Evolutionary conservation across 1,139 yeast genomes (phyloP), one percentile per base, ranked within the genome.

Genomic region (Fermentozyma sake): DNA sequence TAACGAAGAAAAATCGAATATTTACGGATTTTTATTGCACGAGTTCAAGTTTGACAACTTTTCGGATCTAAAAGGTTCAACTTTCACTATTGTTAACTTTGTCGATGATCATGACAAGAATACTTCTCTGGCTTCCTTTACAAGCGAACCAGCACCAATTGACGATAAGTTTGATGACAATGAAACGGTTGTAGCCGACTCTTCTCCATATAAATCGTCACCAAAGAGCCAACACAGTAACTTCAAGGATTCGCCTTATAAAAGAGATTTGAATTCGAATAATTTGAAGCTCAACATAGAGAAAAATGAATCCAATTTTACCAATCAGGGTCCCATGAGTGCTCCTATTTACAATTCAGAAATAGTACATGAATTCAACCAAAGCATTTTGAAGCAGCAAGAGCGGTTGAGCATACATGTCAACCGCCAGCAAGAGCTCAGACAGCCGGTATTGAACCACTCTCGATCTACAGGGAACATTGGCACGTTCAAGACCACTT

Each of bases 171-270:
- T 43, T n/a, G 68, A 61, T 34, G 69, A 63, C 24, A 61, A 61
- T 37, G 69, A 56, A 26, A 63, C 69, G 2, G 65, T 60, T 2
- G 24, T 60, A n/a, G 69, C 68, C 1, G 57, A 54, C 30, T 61
- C 68, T 1, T 62, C 69, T 3, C 70, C 68, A 1, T 45, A 37
- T 9, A 55, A 52, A 32, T 29, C 33, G 5, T 41, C 51, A 14
- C 48, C 50, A 3, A 12, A 47, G 22, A 18, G 21, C 19, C 6
- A 14, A 12, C 11, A 14, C 9, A 18, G 21, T 14, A 17, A 20
- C 18, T 16, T 8, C 5, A 11, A 15, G 7, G 26, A 24, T 3
- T 32, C 43, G 7, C 40, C 45, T 7, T 24, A 33, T 23, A 23
- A 24, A 15, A 33, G 37, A 16, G 13, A 17, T 16, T 23, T 28